phyloP scores from a whole-genome alignment of 2,329 filamentous ascomycete species.

The Pseudocercospora vitis region DNA sequence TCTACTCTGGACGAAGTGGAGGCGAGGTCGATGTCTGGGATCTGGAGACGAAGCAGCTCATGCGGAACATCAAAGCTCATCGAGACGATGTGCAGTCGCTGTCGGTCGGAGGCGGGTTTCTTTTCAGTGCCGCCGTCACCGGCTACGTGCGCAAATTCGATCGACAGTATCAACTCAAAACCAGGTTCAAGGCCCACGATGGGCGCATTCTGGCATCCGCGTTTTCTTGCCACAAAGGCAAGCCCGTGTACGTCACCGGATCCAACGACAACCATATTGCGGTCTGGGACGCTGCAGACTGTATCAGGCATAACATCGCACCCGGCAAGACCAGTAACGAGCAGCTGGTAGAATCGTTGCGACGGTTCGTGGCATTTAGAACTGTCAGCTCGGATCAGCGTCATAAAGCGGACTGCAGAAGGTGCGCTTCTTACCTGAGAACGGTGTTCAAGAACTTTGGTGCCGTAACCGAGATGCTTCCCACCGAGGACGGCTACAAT shows the following conservation, averaged over 20 bases:
- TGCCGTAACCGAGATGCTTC: constrained; percentile 85
- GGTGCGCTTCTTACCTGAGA: constrained; percentile 86
- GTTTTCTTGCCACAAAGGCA: constrained; percentile 65
- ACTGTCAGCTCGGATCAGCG: constrained; percentile 85
- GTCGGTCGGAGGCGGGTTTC: constrained; percentile 77
- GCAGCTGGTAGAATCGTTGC: constrained; percentile 63
- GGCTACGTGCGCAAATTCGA: constrained; percentile 73
- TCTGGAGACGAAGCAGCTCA: constrained; percentile 85
- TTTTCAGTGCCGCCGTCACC: constrained; percentile 86
- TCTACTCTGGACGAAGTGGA: constrained; percentile 85
- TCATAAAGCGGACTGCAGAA: constrained; percentile 86
- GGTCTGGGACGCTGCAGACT: constrained; percentile 76
- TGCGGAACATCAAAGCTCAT: constrained; percentile 81
- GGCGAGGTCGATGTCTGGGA: constrained; percentile 96
- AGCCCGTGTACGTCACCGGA: constrained; percentile 88
- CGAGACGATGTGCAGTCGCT: constrained; percentile 82
- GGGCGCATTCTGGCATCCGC: constrained; percentile 86
- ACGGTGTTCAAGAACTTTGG: constrained; percentile 90
- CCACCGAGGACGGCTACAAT: constrained; percentile 73
- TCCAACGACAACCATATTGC: constrained; percentile 88
- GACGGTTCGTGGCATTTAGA: constrained; percentile 86
- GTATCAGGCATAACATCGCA: constrained; percentile 47
- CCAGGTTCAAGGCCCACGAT: constrained; percentile 77
- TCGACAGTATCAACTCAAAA: constrained; percentile 77
- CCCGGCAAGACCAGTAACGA: constrained; percentile 59